Percentiles rank a stretch among this genome's conserved stretches.
phyloP scores from a whole-genome alignment of 148 eudicot genomes.

The Silene latifolia region DNA sequence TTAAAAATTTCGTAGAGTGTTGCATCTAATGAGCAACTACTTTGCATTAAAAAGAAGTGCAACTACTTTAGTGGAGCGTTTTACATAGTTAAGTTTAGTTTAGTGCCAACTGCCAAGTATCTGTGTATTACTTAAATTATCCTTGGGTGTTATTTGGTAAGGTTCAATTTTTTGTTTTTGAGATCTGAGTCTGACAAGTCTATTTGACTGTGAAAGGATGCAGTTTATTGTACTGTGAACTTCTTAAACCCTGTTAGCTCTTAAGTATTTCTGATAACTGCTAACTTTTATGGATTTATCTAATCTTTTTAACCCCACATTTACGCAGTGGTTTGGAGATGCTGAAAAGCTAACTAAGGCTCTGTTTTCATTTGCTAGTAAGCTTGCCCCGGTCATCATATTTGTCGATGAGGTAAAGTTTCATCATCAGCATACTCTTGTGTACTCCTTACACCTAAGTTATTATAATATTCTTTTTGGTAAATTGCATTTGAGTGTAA shows the following conservation, averaged over 20 bases:
- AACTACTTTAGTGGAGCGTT: no score
- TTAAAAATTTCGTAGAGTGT: no score
- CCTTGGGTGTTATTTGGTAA: not conserved
- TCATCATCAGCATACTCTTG: conserved; percentile 4
- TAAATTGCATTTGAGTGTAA: no score
- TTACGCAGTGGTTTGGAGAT: conserved; percentile 94
- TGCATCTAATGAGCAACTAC: no score
- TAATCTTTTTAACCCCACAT: conserved; percentile 12
- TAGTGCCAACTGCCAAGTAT: not conserved
- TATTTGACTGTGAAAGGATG: not conserved
- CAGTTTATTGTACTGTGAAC: not conserved
- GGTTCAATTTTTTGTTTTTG: not conserved
- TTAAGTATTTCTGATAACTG: not conserved
- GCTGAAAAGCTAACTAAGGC: conserved; percentile 99
- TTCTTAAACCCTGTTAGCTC: not conserved
- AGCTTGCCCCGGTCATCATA: conserved; percentile 92
- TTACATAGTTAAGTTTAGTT: no score
- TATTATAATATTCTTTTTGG: no score
- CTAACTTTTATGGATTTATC: not conserved
- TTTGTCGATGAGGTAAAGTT: conserved; percentile 93
- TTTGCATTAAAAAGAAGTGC: no score
- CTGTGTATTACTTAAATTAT: not conserved
- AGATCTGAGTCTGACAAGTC: not conserved
- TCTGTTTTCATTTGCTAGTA: conserved; percentile 94
- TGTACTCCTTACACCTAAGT: no score